These are phyloP conservation scores for Cyclaneusma minus DNA, from an alignment of 2,329 filamentous ascomycete genomes.

Conservation along the genomic window DNA sequence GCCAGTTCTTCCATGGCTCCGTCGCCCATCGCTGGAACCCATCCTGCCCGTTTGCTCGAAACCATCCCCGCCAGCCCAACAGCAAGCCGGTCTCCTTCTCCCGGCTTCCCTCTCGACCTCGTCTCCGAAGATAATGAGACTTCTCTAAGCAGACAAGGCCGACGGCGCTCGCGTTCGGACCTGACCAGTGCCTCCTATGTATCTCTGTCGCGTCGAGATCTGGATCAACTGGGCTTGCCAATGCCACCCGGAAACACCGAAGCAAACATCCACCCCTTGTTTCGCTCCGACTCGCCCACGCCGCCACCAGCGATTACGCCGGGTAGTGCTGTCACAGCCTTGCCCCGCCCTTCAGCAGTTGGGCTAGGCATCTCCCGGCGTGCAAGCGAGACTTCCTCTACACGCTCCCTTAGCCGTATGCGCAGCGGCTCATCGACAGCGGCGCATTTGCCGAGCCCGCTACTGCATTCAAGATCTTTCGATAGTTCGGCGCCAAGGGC, in stretches of 20 bases:
- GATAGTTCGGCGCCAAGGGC: too few relatives aligned
- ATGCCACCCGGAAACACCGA: constrained; percentile 31
- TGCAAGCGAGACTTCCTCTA: too few relatives aligned
- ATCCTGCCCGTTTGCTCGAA: constrained; percentile 41
- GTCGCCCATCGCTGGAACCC: constrained; percentile 9
- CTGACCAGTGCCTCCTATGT: constrained; percentile 18
- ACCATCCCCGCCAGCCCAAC: constrained; percentile 55
- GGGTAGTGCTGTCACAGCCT: constrained; percentile 54
- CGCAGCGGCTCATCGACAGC: too few relatives aligned
- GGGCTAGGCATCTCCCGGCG: too few relatives aligned
- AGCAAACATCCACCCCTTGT: constrained; percentile 62
- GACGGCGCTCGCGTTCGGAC: too few relatives aligned
- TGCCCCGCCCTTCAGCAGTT: too few relatives aligned
- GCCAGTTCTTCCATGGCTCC: constrained; percentile 12
- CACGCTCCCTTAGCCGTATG: too few relatives aligned
- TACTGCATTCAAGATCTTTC: too few relatives aligned
- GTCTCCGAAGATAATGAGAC: too few relatives aligned
- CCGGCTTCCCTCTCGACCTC: constrained; percentile 41
- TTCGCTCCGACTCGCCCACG: constrained; percentile 54
- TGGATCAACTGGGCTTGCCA: constrained; percentile 16
- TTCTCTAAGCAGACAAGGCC: too few relatives aligned
- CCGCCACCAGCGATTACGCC: constrained; percentile 51
- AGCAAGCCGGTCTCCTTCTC: constrained; percentile 48
- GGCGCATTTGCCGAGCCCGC: too few relatives aligned
- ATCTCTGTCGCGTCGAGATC: constrained; percentile 11